A percentile compares a stretch with the other conserved stretches of the same genome.
phyloP scores from a whole-genome alignment of 2,329 filamentous ascomycete species.

The Apiospora hydei region DNA sequence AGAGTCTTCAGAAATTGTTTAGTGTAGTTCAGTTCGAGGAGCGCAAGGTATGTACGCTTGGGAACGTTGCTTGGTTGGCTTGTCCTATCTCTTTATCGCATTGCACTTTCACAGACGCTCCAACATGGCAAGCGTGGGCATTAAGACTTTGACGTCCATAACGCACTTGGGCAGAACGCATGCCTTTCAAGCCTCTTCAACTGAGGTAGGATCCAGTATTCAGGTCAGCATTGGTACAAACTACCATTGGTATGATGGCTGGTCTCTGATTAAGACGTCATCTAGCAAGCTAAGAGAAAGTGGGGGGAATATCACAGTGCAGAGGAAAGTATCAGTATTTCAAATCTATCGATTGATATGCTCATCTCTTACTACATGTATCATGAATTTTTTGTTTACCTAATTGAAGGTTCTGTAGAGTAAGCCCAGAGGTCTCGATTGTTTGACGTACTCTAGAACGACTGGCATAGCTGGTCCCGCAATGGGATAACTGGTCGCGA shows the following conservation, averaged over 20 bases:
- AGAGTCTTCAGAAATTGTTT: not conserved
- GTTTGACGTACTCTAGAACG: not conserved
- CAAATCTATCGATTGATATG: not conserved
- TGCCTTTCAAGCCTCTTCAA: not conserved
- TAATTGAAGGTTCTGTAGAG: too few relatives aligned
- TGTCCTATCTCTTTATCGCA: too few relatives aligned
- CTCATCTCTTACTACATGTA: not conserved
- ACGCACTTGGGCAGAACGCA: not conserved
- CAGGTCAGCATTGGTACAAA: not conserved
- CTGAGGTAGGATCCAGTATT: not conserved
- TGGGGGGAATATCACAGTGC: not conserved
- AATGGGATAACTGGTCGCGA: not conserved
- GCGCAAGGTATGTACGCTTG: not conserved
- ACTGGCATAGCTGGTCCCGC: not conserved
- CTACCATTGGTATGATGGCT: not conserved
- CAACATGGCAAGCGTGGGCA: too few relatives aligned
- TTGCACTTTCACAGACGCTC: too few relatives aligned
- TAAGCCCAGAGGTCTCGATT: not conserved
- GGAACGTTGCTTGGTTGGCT: not conserved
- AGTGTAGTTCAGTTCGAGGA: not conserved
- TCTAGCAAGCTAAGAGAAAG: constrained; percentile 5
- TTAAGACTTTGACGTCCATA: too few relatives aligned
- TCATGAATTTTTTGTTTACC: not conserved
- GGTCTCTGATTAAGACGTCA: constrained; percentile 11
- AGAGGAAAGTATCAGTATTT: not conserved